These are phyloP conservation scores for Dalbergia cochinchinensis DNA, from an alignment of 306 rosid genomes.

Conservation along the genomic window DNA sequence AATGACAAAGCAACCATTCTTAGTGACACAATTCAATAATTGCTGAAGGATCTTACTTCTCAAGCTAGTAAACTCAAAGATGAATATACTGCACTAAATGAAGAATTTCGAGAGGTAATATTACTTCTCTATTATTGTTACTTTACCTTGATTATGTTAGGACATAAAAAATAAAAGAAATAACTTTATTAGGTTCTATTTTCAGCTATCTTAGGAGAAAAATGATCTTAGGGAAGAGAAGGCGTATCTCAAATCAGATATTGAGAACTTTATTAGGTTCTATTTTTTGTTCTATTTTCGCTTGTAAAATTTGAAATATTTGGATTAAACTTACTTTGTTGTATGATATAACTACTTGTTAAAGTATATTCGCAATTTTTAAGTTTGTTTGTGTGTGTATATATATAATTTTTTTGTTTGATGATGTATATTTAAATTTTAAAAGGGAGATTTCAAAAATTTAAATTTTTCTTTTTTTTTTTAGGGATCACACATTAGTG, in stretches of 20 bases:
- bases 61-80: conserved; percentile 79
- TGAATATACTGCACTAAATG: conserved; percentile 60
- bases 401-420: too few relatives aligned
- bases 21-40: conserved; percentile 77
- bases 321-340: too few relatives aligned
- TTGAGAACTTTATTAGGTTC: conserved; percentile 58
- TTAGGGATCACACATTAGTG: too few relatives aligned
- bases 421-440: too few relatives aligned
- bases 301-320: too few relatives aligned
- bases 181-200: conserved; percentile 38
- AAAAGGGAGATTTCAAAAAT: too few relatives aligned
- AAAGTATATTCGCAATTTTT: too few relatives aligned
- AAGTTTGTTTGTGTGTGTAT: too few relatives aligned
- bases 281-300: too few relatives aligned
- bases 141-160: conserved; percentile 17
- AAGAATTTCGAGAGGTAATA: conserved; percentile 80
- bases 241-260: conserved; percentile 80
- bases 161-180: not conserved
- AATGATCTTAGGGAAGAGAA: conserved; percentile 97
- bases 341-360: too few relatives aligned
- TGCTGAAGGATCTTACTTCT: conserved; percentile 85
- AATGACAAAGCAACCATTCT: conserved; percentile 91
- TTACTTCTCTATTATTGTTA: conserved; percentile 9
- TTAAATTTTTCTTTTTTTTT: too few relatives aligned
- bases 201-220: conserved; percentile 87